Percentiles rank a stretch among this genome's conserved stretches.
Evolutionary conservation across 164 flowering plant species (phyloP).

Genomic region (Protea cynaroides): DNA sequence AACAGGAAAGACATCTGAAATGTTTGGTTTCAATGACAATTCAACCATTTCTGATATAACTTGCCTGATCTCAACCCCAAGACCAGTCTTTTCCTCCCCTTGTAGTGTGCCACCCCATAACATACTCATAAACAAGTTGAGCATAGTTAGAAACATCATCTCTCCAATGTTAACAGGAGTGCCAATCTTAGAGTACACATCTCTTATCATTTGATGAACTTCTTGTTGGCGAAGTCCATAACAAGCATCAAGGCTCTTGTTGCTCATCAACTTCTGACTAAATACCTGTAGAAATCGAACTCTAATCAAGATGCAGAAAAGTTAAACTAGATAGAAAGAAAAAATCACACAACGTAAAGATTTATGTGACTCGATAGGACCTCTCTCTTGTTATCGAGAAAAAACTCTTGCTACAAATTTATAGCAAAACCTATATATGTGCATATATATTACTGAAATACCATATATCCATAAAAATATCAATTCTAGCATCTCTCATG

Average conservation of each 20-base stretch:
- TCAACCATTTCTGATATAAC: neutral
- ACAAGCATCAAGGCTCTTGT: conserved; percentile 2
- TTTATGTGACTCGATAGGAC: too few species aligned
- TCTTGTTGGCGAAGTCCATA: neutral
- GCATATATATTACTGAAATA: too few species aligned
- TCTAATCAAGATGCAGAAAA: too few species aligned
- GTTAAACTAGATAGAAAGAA: too few species aligned
- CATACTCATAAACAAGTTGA: neutral
- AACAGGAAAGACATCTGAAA: neutral
- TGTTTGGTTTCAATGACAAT: neutral
- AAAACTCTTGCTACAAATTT: too few species aligned
- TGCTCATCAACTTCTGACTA: neutral
- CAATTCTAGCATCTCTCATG: too few species aligned
- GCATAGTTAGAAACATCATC: neutral
- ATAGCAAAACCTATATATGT: too few species aligned
- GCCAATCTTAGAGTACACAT: neutral
- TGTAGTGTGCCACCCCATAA: conserved; percentile 1
- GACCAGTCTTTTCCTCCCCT: neutral
- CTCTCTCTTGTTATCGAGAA: too few species aligned
- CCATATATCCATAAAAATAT: too few species aligned
- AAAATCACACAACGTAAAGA: too few species aligned
- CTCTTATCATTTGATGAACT: neutral
- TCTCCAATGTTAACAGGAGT: neutral
- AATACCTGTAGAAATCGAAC: too few species aligned
- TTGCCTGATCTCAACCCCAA: neutral